These are phyloP conservation scores for Prinsepia uniflora DNA, from an alignment of 306 rosid genomes.

Conservation along the genomic window DNA sequence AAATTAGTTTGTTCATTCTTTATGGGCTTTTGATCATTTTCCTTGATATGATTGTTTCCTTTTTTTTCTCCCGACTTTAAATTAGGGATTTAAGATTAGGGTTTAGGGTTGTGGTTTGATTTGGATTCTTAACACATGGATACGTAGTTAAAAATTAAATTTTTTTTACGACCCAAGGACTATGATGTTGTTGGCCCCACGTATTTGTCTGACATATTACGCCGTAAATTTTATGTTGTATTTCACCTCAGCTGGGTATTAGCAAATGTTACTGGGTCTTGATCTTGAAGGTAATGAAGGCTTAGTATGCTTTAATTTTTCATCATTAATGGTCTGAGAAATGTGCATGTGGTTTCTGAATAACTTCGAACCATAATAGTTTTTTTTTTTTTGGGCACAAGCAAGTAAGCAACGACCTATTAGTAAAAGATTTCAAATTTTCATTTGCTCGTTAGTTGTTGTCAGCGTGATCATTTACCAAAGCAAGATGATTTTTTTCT, in stretches of 20 bases:
- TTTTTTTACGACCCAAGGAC: not conserved
- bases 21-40: conserved; percentile 22
- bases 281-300: not conserved
- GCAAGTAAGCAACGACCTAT: not conserved
- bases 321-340: not conserved
- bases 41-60: conserved; percentile 4
- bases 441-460: not conserved
- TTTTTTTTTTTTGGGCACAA: not conserved
- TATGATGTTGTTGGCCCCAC: not conserved
- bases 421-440: not conserved
- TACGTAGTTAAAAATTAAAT: not conserved
- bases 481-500: conserved; percentile 19
- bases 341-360: not conserved
- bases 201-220: not conserved
- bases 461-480: conserved; percentile 4
- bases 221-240: not conserved
- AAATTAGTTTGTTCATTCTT: not conserved
- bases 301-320: not conserved
- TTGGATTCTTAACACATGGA: not conserved
- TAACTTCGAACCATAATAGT: conserved; percentile 2
- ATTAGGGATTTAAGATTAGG: not conserved
- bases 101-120: conserved; percentile 10
- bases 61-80: not conserved
- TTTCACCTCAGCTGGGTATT: not conserved
- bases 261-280: not conserved